Conservation (phyloP, 441 rosid genomes). For the Erodium moschatum region DNA sequence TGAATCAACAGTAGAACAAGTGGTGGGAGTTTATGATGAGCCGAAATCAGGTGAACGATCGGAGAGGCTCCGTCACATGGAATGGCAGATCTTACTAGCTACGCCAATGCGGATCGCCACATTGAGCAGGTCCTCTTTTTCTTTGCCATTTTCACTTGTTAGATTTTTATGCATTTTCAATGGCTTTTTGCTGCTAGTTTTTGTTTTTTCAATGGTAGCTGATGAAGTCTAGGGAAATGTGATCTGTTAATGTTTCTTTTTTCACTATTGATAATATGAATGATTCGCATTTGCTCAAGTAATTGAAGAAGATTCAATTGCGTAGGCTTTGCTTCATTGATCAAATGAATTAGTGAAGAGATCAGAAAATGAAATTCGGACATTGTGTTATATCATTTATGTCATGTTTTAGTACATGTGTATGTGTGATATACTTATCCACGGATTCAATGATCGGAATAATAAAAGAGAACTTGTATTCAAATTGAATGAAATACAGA, state of each 20-base stretch:
- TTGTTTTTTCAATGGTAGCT: not conserved
- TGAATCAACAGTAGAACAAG: not conserved
- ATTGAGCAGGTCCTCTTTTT: conserved; percentile 53
- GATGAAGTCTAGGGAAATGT: not conserved
- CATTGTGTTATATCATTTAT: not conserved
- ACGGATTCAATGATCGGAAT: too few species aligned
- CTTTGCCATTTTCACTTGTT: not conserved
- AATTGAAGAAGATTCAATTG: not conserved
- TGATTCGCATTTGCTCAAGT: not conserved
- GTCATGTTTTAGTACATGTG: too few species aligned
- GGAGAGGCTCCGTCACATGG: conserved; percentile 79
- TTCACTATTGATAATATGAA: not conserved
- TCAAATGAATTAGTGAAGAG: not conserved
- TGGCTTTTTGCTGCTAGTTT: too few species aligned
- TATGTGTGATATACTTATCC: too few species aligned
- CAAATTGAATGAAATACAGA: too few species aligned
- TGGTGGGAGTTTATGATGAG: conserved; percentile 43
- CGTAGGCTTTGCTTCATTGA: not conserved
- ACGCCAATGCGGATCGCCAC: conserved; percentile 72
- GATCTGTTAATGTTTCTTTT: not conserved
- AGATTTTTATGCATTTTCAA: too few species aligned
- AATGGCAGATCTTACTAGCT: conserved; percentile 96
- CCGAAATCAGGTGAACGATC: conserved; percentile 68
- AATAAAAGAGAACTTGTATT: too few species aligned
- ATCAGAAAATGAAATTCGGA: not conserved